A percentile compares a stretch with the other conserved stretches of the same genome.
These are phyloP conservation scores for Gracilaria gracilis DNA, from an alignment of 23 red algal species.

Conservation along the genomic window DNA sequence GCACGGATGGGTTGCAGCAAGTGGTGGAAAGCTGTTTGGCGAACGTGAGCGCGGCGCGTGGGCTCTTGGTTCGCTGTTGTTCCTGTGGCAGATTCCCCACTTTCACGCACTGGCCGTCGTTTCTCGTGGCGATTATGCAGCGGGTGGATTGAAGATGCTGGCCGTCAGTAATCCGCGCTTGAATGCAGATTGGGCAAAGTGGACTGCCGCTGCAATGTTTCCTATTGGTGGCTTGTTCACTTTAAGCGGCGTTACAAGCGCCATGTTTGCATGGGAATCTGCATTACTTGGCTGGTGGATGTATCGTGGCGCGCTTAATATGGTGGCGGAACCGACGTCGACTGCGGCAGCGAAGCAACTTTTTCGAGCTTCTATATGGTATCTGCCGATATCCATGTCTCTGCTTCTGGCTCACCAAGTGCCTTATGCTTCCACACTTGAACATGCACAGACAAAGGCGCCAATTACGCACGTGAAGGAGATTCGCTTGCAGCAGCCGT, in stretches of 20 bases:
- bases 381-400: slow-evolving; percentile 57
- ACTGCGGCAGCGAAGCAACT: slow-evolving; percentile 58
- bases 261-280: slow-evolving; percentile 62
- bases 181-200: slow-evolving; percentile 71
- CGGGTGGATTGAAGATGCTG: slow-evolving; percentile 85
- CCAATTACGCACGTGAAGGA: not conserved
- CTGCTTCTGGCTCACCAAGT: slow-evolving; percentile 50
- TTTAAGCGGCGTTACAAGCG: slow-evolving; percentile 53
- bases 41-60: slow-evolving; percentile 72
- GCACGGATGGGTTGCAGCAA: slow-evolving; percentile 92
- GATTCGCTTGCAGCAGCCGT: slow-evolving; percentile 48
- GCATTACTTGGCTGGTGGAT: slow-evolving; percentile 71
- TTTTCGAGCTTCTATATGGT: slow-evolving; percentile 64
- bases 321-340: slow-evolving; percentile 66
- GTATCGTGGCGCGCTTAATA: slow-evolving; percentile 28
- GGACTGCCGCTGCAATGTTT: slow-evolving; percentile 69
- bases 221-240: slow-evolving; percentile 67
- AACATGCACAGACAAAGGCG: not conserved
- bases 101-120: slow-evolving; percentile 95
- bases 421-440: not conserved
- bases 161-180: slow-evolving; percentile 68
- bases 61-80: slow-evolving; percentile 68
- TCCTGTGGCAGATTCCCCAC: slow-evolving; percentile 99
- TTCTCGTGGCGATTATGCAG: slow-evolving; percentile 77
- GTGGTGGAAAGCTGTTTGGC: slow-evolving; percentile 32